Evolutionary conservation across 139 green algal genomes (phyloP), one percentile per base, ranked within the genome.

Genomic region (Medakamo hakoo): DNA sequence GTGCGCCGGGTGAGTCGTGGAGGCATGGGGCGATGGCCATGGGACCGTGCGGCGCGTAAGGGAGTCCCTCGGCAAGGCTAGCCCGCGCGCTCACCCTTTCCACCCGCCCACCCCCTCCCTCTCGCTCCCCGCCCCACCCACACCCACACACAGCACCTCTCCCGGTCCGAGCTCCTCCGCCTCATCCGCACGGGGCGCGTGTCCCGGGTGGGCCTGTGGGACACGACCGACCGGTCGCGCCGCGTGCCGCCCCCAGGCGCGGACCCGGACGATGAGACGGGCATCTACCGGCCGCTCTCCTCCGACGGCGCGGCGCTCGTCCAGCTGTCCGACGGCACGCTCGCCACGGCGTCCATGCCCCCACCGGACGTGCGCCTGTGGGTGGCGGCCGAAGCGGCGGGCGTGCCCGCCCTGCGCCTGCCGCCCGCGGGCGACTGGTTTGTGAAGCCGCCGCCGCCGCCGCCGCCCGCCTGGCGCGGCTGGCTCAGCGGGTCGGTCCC

Each of bases 31-130:
- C 83, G n/a, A 28, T 61, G 55, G 69, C 66, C 16, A 48, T 71
- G 27, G 74, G 82, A 30, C 26, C 57, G 22, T 67, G 85, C 65
- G 49, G n/a, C n/a, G 19, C 49, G 57, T 0, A 49, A 60, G 2
- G 55, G 32, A 28, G 20, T 49, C 27, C 20, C 27, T 64, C 49
- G 40, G 26, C 49, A 56, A 52, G 28, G 22, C 20, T 20, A 23
- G 21, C 31, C 49, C 62, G 63, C 31, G 30, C 26, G n/a, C 27
- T 59, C 21, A 21, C 20, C 3, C 49, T 27, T 19, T 30, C 32
- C 16, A 66, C n/a, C 48, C 77, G 49, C 69, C 84, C 24, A 80
- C 81, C 0, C 73, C 77, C 48, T 92, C 85, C 68, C 63, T 92
- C n/a, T 71, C 87, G 1, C 5, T n/a, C 9, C 59, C 60, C 14